These are phyloP conservation scores for Sherardia arvensis DNA, from an alignment of 257 asterid species.

Conservation along the genomic window DNA sequence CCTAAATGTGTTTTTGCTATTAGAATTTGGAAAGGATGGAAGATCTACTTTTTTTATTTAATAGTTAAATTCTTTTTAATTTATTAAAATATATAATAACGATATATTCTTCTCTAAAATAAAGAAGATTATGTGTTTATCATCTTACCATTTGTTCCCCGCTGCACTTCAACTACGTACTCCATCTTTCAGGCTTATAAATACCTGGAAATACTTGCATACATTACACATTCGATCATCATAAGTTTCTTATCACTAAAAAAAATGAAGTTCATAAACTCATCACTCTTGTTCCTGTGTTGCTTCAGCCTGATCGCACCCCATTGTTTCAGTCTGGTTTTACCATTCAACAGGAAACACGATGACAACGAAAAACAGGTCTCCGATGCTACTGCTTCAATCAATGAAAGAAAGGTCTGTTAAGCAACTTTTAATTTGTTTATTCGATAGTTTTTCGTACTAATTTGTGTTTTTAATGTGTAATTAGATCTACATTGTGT, in stretches of 20 bases:
- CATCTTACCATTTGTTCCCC: neutral
- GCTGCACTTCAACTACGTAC: neutral
- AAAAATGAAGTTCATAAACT: neutral
- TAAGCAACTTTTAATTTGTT: neutral
- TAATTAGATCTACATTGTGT: slow-evolving; percentile 68
- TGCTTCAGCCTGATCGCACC: slow-evolving; percentile 15
- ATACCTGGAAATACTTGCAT: neutral
- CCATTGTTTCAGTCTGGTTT: slow-evolving; percentile 15
- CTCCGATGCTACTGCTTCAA: neutral
- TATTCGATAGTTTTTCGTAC: neutral
- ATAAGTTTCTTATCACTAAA: too few species aligned
- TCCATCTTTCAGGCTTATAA: neutral
- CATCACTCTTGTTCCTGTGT: slow-evolving; percentile 13
- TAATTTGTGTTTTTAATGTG: neutral
- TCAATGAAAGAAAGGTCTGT: too few species aligned
- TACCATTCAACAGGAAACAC: slow-evolving; percentile 12
- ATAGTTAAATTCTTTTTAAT: too few species aligned
- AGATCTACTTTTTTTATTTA: too few species aligned
- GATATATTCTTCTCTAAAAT: neutral
- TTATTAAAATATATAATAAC: too few species aligned
- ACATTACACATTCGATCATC: neutral
- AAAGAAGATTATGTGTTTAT: neutral
- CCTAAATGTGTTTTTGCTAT: too few species aligned
- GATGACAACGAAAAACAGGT: slow-evolving; percentile 41
- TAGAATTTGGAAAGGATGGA: too few species aligned